Evolutionary conservation across 1,139 yeast species (phyloP).

Genomic region (Maudiozyma humilis): DNA sequence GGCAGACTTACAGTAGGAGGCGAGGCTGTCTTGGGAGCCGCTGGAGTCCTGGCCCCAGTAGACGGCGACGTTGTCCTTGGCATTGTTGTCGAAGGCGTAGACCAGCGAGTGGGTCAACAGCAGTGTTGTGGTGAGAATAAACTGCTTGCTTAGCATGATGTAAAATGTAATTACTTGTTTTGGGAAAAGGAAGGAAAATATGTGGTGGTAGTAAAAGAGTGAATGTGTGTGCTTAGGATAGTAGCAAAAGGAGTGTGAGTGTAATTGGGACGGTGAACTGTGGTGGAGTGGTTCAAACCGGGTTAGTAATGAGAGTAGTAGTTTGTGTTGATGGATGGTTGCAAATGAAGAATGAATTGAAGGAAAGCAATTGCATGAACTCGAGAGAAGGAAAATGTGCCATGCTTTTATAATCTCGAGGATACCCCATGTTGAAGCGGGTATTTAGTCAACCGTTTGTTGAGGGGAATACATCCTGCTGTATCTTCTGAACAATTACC

Average conservation of each 20-base stretch:
- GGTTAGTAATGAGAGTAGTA: too few relatives aligned
- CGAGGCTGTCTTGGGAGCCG: slow-evolving; percentile 59
- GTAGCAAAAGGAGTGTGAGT: slow-evolving; percentile 9
- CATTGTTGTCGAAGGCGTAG: slow-evolving; percentile 13
- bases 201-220: slow-evolving; percentile 5
- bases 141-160: slow-evolving; percentile 2
- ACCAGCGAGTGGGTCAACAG: not conserved
- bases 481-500: too few relatives aligned
- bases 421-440: too few relatives aligned
- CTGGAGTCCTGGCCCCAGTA: slow-evolving; percentile 92
- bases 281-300: slow-evolving; percentile 7
- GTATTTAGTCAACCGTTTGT: too few relatives aligned
- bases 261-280: slow-evolving; percentile 4
- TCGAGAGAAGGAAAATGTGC: too few relatives aligned
- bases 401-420: too few relatives aligned
- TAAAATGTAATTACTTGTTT: slow-evolving; percentile 8
- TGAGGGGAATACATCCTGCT: too few relatives aligned
- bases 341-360: too few relatives aligned
- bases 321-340: too few relatives aligned
- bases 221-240: slow-evolving; percentile 9
- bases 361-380: too few relatives aligned
- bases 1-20: slow-evolving; percentile 59
- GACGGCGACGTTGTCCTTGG: slow-evolving; percentile 58
- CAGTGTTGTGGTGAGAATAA: slow-evolving; percentile 1
- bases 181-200: slow-evolving; percentile 12